Evolutionary conservation across 805 yeast species (phyloP).

Genomic region (Candida schatavii): DNA sequence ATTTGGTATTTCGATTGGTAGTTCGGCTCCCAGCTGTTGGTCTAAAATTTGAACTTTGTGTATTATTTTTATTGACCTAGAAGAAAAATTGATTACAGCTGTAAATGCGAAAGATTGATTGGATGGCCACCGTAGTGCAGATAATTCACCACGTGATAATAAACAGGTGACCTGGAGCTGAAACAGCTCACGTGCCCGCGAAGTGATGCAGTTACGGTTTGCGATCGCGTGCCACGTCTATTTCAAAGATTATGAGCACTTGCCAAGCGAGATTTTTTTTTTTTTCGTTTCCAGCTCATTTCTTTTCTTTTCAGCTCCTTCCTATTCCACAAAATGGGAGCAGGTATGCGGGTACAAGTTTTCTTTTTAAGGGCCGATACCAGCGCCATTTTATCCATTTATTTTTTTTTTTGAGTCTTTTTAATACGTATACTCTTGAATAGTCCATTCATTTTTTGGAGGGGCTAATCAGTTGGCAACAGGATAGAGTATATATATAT

Average conservation of each 20-base stretch:
- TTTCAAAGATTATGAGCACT: too few relatives aligned
- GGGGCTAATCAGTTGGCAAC: too few relatives aligned
- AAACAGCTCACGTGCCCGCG: too few relatives aligned
- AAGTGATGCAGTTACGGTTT: too few relatives aligned
- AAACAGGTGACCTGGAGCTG: too few relatives aligned
- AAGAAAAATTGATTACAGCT: not conserved
- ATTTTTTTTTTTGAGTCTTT: not conserved
- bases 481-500: too few relatives aligned
- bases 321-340: not conserved
- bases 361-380: not conserved
- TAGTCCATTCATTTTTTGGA: not conserved
- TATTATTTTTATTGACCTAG: not conserved
- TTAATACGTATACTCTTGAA: not conserved
- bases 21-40: too few relatives aligned
- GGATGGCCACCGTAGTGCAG: conserved; percentile 1
- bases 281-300: not conserved
- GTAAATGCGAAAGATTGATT: conserved; percentile 4
- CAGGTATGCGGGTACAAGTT: not conserved
- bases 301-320: not conserved
- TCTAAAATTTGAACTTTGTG: too few relatives aligned
- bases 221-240: too few relatives aligned
- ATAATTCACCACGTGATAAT: too few relatives aligned
- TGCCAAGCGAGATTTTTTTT: not conserved
- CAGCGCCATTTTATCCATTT: not conserved
- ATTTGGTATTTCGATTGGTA: too few relatives aligned